Conservation (phyloP, 305 asterid species). For the Fraxinus latifolia region DNA sequence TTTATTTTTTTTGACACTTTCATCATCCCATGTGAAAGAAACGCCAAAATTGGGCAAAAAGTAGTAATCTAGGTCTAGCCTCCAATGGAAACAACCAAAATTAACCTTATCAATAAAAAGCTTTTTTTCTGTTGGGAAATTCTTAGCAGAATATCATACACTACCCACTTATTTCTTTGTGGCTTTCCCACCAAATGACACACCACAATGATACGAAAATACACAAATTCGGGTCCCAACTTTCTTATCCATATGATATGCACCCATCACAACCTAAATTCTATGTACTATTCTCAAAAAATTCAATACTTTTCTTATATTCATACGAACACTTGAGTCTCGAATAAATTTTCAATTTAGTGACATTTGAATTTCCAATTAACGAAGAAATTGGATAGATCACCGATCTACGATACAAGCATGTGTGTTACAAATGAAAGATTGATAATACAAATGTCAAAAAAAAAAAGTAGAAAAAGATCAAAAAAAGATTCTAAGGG, state of each 20-base stretch:
- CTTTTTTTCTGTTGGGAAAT: neutral
- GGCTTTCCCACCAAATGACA: slow-evolving; percentile 21
- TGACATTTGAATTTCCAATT: neutral
- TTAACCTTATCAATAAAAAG: neutral
- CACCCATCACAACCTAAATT: neutral
- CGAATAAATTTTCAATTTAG: neutral
- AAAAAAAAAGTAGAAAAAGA: neutral
- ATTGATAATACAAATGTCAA: neutral
- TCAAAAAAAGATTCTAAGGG: neutral
- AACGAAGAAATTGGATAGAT: neutral
- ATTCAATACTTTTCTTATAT: neutral
- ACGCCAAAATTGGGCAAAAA: neutral
- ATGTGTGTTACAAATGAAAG: neutral
- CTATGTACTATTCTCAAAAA: neutral
- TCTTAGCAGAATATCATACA: neutral
- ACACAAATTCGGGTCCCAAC: slow-evolving; percentile 1
- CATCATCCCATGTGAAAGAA: slow-evolving; percentile 8
- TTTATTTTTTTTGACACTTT: neutral
- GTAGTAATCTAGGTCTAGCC: neutral
- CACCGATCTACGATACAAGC: neutral
- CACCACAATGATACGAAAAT: slow-evolving; percentile 5
- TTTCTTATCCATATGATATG: neutral
- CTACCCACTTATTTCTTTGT: slow-evolving; percentile 22
- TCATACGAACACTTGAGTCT: neutral
- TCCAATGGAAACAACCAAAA: slow-evolving; percentile 10